A percentile compares a stretch with the other conserved stretches of the same genome.
Evolutionary conservation across 192 early-diverging fungal genomes (phyloP).

Genomic region (Backusella liffmaniae): DNA sequence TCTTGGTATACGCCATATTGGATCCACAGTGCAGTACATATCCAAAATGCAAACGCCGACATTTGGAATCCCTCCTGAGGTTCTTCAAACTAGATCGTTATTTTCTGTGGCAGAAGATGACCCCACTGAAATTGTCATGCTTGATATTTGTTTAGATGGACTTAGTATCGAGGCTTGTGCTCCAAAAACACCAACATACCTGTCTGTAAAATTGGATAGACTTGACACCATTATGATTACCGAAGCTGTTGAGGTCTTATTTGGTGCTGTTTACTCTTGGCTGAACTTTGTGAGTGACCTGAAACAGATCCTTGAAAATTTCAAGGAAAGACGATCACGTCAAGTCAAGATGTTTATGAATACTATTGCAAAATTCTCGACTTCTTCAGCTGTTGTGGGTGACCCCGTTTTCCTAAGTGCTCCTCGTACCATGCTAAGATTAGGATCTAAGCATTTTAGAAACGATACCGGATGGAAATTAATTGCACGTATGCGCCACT

Average conservation of each 20-base stretch:
- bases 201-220: conserved; percentile 40
- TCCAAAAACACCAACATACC: conserved; percentile 45
- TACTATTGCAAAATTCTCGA: conserved; percentile 52
- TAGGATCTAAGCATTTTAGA: conserved; percentile 62
- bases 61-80: conserved; percentile 59
- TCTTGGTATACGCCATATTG: conserved; percentile 51
- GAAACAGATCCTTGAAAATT: conserved; percentile 46
- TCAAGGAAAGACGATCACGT: conserved; percentile 43
- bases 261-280: conserved; percentile 69
- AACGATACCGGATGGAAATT: conserved; percentile 78
- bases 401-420: conserved; percentile 68
- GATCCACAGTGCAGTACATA: conserved; percentile 58
- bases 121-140: conserved; percentile 47
- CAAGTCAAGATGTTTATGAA: conserved; percentile 58
- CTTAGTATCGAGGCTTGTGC: conserved; percentile 46
- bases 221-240: conserved; percentile 61
- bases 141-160: conserved; percentile 42
- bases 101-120: conserved; percentile 33
- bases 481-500: conserved; percentile 62
- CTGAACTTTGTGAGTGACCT: conserved; percentile 60
- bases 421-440: conserved; percentile 61
- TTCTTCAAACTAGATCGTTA: conserved; percentile 33
- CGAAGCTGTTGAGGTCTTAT: conserved; percentile 70
- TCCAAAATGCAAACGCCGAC: conserved; percentile 20
- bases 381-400: conserved; percentile 38